Percentiles rank a stretch among this genome's conserved stretches.
phyloP scores from a whole-genome alignment of 257 asterid genomes.

The Voacanga thouarsii region DNA sequence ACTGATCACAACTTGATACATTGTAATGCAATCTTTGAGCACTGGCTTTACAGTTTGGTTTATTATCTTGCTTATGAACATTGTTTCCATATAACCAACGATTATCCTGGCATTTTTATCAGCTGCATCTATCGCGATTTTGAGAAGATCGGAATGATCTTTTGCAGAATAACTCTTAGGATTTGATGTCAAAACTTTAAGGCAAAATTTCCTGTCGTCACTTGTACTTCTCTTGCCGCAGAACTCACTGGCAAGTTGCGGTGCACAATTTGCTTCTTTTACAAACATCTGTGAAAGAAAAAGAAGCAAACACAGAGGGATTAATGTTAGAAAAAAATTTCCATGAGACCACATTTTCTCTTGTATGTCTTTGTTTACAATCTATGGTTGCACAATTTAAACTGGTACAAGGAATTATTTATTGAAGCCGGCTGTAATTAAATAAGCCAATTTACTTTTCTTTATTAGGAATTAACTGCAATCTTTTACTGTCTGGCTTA shows the following conservation, averaged over 20 bases:
- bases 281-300: neutral
- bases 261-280: neutral
- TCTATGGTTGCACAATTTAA: neutral
- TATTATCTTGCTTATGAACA: neutral
- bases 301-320: neutral
- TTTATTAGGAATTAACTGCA: neutral
- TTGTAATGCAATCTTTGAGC: slow-evolving; percentile 10
- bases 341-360: neutral
- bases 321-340: neutral
- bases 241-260: neutral
- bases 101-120: slow-evolving; percentile 9
- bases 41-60: neutral
- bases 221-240: slow-evolving; percentile 11
- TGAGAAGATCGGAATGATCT: neutral
- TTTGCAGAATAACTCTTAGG: slow-evolving; percentile 2
- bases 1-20: neutral
- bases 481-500: neutral
- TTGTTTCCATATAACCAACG: neutral
- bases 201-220: slow-evolving; percentile 11
- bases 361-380: too few species aligned
- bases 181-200: slow-evolving; percentile 7
- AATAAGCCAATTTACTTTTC: neutral
- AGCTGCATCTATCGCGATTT: slow-evolving; percentile 9
- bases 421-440: neutral
- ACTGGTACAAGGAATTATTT: neutral